phyloP scores from a whole-genome alignment of 2,329 filamentous ascomycete genomes.

The Neonectria faginata region DNA sequence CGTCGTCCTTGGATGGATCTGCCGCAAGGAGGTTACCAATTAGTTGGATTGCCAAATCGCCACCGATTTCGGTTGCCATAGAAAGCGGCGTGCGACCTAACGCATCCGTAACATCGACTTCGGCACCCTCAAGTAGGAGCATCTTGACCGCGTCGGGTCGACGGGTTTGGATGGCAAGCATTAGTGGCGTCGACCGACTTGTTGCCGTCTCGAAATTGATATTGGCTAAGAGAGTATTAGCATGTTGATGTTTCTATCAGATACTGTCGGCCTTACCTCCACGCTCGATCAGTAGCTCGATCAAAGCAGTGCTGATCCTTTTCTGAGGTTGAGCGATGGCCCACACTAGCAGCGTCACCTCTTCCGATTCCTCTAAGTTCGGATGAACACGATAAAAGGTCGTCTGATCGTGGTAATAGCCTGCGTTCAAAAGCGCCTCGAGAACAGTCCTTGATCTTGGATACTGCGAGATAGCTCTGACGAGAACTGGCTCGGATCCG shows the following conservation, averaged over 20 bases:
- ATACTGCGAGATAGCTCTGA: constrained; percentile 65
- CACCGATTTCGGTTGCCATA: constrained; percentile 67
- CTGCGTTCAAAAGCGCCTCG: constrained; percentile 65
- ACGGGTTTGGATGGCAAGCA: constrained; percentile 67
- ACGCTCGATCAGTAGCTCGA: constrained; percentile 66
- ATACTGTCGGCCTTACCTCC: constrained; percentile 49
- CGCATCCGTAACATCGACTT: constrained; percentile 68
- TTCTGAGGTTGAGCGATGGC: constrained; percentile 72
- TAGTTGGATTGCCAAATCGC: constrained; percentile 64
- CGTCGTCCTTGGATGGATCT: constrained; percentile 70
- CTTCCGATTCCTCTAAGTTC: constrained; percentile 63
- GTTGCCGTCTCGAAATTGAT: constrained; percentile 65
- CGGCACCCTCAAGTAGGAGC: constrained; percentile 68
- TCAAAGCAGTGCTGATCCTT: constrained; percentile 67
- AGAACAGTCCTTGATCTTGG: constrained; percentile 66
- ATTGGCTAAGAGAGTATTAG: constrained; percentile 57
- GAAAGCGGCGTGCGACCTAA: constrained; percentile 69
- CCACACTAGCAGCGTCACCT: constrained; percentile 70
- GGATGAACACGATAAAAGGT: constrained; percentile 57
- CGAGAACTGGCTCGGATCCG: constrained; percentile 60
- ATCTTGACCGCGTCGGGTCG: constrained; percentile 68
- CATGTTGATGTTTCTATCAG: constrained; percentile 1
- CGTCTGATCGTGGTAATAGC: constrained; percentile 70
- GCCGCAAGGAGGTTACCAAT: constrained; percentile 67
- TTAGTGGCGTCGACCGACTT: constrained; percentile 68